A percentile compares a stretch with the other conserved stretches of the same genome.
Conservation (phyloP, 257 asterid genomes). For the Solanum clarkiae region DNA sequence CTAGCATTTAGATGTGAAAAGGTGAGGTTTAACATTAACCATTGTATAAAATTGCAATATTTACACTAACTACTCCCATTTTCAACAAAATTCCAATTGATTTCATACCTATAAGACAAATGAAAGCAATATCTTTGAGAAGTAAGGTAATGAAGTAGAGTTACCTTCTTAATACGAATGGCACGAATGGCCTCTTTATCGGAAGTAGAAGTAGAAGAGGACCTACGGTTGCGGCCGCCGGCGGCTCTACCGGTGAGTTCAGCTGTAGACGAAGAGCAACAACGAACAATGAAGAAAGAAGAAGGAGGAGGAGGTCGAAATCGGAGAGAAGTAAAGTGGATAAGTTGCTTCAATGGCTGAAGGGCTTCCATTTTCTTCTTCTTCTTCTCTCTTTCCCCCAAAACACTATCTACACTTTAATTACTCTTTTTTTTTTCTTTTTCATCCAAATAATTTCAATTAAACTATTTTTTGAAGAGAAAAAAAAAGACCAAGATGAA, state of each 20-base stretch:
- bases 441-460: too few species aligned
- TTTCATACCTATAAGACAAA: neutral
- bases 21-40: neutral
- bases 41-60: neutral
- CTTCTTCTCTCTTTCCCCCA: neutral
- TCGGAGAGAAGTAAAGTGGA: constrained; percentile 24
- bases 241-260: constrained; percentile 12
- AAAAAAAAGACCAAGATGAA: too few species aligned
- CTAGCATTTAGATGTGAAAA: neutral
- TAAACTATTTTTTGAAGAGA: too few species aligned
- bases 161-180: constrained; percentile 74
- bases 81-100: neutral
- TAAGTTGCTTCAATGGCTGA: constrained; percentile 46
- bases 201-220: constrained; percentile 36
- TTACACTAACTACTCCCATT: too few species aligned
- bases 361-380: constrained; percentile 28
- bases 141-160: neutral
- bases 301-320: constrained; percentile 7
- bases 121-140: neutral
- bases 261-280: constrained; percentile 32
- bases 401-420: neutral
- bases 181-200: constrained; percentile 85
- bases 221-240: constrained; percentile 34
- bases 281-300: constrained; percentile 23
- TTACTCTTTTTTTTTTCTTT: too few species aligned